Evolutionary conservation across 257 asterid genomes (phyloP).

Genomic region (Rauvolfia tetraphylla): DNA sequence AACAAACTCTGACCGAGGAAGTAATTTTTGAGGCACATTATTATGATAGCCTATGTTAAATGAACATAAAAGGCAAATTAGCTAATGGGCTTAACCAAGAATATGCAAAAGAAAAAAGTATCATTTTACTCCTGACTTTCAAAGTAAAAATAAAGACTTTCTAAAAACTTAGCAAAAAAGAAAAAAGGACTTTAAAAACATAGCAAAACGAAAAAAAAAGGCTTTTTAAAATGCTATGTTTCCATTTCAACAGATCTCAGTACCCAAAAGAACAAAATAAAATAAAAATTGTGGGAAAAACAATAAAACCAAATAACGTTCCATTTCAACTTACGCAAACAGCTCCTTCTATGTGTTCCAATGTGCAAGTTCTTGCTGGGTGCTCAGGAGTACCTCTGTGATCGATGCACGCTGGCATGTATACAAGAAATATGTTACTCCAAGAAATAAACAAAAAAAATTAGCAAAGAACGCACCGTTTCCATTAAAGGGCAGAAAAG

Average conservation of each 20-base stretch:
- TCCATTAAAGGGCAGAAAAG: background rate
- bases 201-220: no score
- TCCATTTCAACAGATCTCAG: no score
- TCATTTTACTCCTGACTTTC: no score
- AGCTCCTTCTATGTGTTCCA: conserved; percentile 64
- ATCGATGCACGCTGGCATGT: conserved; percentile 78
- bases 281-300: no score
- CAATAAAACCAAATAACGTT: background rate
- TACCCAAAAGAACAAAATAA: no score
- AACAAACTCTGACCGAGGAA: background rate
- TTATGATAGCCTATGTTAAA: no score
- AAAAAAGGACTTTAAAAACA: no score
- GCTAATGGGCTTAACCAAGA: background rate
- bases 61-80: background rate
- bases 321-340: conserved; percentile 58
- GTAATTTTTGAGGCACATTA: no score
- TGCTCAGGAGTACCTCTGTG: conserved; percentile 93
- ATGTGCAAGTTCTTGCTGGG: conserved; percentile 98
- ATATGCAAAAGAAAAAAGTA: background rate
- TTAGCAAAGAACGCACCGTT: no score
- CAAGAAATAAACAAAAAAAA: background rate
- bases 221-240: no score
- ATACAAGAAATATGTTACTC: background rate
- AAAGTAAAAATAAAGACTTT: no score
- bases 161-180: background rate